Percentiles rank a stretch among this genome's conserved stretches.
Evolutionary conservation across 140 eudicot genomes (phyloP).

Genomic region (Oenanthe javanica): DNA sequence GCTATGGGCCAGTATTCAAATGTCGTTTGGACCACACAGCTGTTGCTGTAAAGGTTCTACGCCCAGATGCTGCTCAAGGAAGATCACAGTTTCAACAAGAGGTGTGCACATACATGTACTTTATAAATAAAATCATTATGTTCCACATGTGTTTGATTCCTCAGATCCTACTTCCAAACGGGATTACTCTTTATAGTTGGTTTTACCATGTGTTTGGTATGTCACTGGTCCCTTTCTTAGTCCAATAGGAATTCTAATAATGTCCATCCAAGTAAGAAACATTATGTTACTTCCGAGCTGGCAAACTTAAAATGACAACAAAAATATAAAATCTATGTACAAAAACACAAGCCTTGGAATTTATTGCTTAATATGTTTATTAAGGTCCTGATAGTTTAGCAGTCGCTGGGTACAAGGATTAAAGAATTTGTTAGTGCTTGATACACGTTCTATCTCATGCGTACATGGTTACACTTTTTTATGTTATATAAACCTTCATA

Average conservation of each 20-base stretch:
- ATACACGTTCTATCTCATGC: neutral
- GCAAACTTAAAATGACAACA: neutral
- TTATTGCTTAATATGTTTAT: neutral
- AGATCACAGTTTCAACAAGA: conserved; percentile 82
- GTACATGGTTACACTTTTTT: neutral
- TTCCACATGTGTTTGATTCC: neutral
- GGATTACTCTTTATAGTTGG: neutral
- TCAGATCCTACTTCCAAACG: neutral
- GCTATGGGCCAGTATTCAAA: conserved; percentile 80
- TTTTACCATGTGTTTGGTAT: neutral
- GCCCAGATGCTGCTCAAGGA: conserved; percentile 91
- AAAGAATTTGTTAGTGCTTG: neutral
- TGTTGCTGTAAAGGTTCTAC: conserved; percentile 72
- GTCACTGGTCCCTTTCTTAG: neutral
- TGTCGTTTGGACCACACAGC: conserved; percentile 76
- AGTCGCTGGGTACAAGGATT: too few relatives aligned
- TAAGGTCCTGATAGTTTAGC: too few relatives aligned
- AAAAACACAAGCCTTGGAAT: neutral
- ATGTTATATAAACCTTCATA: neutral
- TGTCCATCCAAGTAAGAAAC: neutral
- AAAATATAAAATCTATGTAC: neutral
- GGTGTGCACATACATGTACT: conserved; percentile 13
- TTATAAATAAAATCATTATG: neutral
- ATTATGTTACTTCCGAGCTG: neutral
- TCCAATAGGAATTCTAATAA: neutral